Percentiles rank a stretch among this genome's conserved stretches.
phyloP scores from a whole-genome alignment of 1,284 basidiomycete genomes.

The Lentinus polychrous region DNA sequence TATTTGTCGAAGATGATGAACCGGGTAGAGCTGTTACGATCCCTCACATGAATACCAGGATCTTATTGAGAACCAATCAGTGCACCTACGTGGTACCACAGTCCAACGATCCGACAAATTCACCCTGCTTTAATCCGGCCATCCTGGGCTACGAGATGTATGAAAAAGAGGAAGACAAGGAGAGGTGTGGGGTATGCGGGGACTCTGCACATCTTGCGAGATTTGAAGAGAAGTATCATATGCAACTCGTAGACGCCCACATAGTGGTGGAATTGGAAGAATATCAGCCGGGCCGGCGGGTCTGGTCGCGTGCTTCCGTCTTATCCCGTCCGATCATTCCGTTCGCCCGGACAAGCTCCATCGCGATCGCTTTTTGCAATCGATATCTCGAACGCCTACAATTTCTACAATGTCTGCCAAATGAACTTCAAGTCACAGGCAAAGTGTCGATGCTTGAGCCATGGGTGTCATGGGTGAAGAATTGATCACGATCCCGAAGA shows the following conservation, averaged over 20 bases:
- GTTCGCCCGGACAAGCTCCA: too few relatives aligned
- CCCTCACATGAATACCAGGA: conserved; percentile 4
- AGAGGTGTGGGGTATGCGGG: conserved; percentile 5
- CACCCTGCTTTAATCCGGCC: conserved; percentile 45
- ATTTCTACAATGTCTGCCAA: too few relatives aligned
- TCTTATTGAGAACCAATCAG: not conserved
- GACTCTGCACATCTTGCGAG: conserved; percentile 3
- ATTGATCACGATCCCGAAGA: too few relatives aligned
- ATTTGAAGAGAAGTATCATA: conserved; percentile 10
- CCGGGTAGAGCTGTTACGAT: conserved; percentile 69
- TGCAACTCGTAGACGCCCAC: conserved; percentile 3
- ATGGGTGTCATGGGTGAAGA: too few relatives aligned
- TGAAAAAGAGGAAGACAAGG: conserved; percentile 1
- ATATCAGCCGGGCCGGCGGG: too few relatives aligned
- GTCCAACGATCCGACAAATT: conserved; percentile 86
- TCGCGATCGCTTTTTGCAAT: too few relatives aligned
- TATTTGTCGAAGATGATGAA: conserved; percentile 92
- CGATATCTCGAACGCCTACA: too few relatives aligned
- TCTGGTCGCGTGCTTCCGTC: too few relatives aligned
- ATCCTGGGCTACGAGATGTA: conserved; percentile 22
- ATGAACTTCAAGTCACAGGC: too few relatives aligned
- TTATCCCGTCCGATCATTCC: too few relatives aligned
- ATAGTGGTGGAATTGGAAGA: not conserved
- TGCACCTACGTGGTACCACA: conserved; percentile 84
- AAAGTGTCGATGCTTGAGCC: too few relatives aligned